Evolutionary conservation across 176 grass and related monocot genomes (phyloP).

Genomic region (maize (Zea mays)): Zm-B73-REFERENCE-NAM-5.0 NC_050097.1:44183501-44184000

Average conservation of each 20-base stretch:
- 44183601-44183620: too few species aligned
- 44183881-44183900: neutral
- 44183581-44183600: neutral
- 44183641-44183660: neutral
- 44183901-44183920: neutral
- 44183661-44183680: neutral
- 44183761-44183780: neutral
- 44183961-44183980: conserved; percentile 72
- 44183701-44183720: neutral
- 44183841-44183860: neutral
- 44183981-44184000: conserved; percentile 76
- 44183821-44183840: neutral
- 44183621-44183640: neutral
- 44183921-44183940: neutral
- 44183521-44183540: neutral
- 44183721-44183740: neutral
- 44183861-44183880: neutral
- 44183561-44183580: neutral
- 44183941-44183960: neutral
- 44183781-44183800: neutral
- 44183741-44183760: neutral
- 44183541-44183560: neutral
- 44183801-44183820: neutral
- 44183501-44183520: conserved; percentile 3
- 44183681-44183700: neutral